Conservation (phyloP, 129 eudicot genomes). For the Lactuca sativa region DNA sequence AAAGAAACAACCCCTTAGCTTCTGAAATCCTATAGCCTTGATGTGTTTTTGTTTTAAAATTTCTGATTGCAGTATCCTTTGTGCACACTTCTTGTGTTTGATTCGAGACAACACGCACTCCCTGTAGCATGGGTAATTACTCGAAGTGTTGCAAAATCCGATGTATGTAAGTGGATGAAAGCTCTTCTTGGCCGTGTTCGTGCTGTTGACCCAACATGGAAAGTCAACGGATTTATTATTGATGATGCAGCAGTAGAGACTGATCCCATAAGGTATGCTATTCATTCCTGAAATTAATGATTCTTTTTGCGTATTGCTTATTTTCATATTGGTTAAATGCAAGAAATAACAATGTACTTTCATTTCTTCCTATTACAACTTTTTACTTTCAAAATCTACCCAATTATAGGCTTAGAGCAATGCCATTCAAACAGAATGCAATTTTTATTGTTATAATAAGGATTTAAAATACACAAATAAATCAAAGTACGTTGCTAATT, state of each 20-base stretch:
- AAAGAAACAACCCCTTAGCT: too few relatives aligned
- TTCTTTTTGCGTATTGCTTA: background rate
- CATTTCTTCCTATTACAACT: too few relatives aligned
- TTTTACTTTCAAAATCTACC: too few relatives aligned
- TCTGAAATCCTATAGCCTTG: too few relatives aligned
- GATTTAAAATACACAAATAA: too few relatives aligned
- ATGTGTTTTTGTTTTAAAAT: background rate
- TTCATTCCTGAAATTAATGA: constrained; percentile 5
- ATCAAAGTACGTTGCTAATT: too few relatives aligned
- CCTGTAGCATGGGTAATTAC: constrained; percentile 97
- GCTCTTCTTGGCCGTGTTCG: constrained; percentile 72
- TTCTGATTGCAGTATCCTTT: constrained; percentile 77
- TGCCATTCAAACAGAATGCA: too few relatives aligned
- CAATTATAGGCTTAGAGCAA: too few relatives aligned
- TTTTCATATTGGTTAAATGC: background rate
- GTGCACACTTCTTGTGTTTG: constrained; percentile 94
- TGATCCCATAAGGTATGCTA: constrained; percentile 79
- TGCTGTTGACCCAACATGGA: constrained; percentile 84
- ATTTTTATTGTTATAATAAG: too few relatives aligned
- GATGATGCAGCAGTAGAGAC: constrained; percentile 91
- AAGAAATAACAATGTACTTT: too few relatives aligned
- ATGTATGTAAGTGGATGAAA: constrained; percentile 87
- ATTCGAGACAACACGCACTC: constrained; percentile 94
- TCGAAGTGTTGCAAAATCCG: constrained; percentile 79
- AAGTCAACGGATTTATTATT: constrained; percentile 69